Evolutionary conservation across 2,329 filamentous ascomycete genomes (phyloP).

Genomic region (Colletotrichum sublineola): DNA sequence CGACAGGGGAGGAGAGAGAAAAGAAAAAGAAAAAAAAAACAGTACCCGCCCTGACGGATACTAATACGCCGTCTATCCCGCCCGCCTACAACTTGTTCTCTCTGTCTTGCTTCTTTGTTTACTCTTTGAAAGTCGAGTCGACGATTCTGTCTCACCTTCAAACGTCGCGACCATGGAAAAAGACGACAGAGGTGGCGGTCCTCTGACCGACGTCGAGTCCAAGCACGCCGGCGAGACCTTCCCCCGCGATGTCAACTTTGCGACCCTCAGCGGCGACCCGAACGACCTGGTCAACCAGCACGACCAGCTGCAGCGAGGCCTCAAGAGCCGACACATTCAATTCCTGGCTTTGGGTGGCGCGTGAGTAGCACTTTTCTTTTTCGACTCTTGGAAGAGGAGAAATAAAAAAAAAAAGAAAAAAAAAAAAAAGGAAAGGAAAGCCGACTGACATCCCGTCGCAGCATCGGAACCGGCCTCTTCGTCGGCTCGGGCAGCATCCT

Average conservation of each 20-base stretch:
- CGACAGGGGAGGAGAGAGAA: not conserved
- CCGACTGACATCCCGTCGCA: slow-evolving; percentile 44
- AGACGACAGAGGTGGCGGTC: slow-evolving; percentile 38
- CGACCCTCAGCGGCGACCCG: slow-evolving; percentile 45
- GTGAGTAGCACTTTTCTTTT: slow-evolving; percentile 46
- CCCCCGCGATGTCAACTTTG: slow-evolving; percentile 44
- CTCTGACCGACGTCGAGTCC: slow-evolving; percentile 43
- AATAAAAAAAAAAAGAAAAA: not conserved
- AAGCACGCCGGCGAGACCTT: slow-evolving; percentile 44
- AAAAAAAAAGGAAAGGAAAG: not conserved
- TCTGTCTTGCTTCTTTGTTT: not conserved
- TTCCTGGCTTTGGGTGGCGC: slow-evolving; percentile 68
- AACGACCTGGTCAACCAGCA: slow-evolving; percentile 54
- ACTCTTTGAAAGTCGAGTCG: not conserved
- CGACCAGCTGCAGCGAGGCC: slow-evolving; percentile 66
- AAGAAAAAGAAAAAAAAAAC: not conserved
- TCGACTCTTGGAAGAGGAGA: not conserved
- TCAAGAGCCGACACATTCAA: slow-evolving; percentile 72
- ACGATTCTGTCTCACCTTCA: not conserved
- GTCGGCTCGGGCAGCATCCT: slow-evolving; percentile 72
- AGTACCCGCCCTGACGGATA: not conserved
- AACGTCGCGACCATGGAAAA: slow-evolving; percentile 30
- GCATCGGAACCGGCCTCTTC: slow-evolving; percentile 74
- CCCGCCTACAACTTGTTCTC: not conserved
- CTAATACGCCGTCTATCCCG: not conserved